phyloP scores from a whole-genome alignment of 164 flowering plant genomes.

The Piper betle region DNA sequence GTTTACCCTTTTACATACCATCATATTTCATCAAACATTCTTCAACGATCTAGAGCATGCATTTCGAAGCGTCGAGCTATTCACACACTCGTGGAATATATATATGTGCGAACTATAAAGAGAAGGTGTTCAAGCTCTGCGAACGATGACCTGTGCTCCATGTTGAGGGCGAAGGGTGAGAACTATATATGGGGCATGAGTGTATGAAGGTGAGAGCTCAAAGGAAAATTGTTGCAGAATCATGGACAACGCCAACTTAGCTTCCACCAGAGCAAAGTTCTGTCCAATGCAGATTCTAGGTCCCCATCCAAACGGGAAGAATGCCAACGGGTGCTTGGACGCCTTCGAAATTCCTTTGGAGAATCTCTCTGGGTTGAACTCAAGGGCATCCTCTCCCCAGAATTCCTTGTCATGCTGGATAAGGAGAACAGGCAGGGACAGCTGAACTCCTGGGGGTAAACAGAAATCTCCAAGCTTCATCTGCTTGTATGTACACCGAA shows the following conservation, averaged over 20 bases:
- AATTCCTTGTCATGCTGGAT: conserved; percentile 8
- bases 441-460: conserved; percentile 5
- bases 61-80: no score
- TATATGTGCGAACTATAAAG: no score
- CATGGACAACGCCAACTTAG: conserved; percentile 11
- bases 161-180: conserved; percentile 5
- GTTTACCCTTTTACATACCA: no score
- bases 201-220: conserved; percentile 9
- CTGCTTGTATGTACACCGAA: conserved; percentile 6
- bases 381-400: conserved; percentile 13
- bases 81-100: no score
- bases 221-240: conserved; percentile 7
- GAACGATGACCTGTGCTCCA: conserved; percentile 6
- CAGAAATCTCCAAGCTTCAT: conserved; percentile 5
- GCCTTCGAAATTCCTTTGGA: conserved; percentile 7
- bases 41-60: no score
- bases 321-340: conserved; percentile 8
- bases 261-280: conserved; percentile 6
- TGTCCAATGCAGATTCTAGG: conserved; percentile 11
- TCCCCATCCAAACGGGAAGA: conserved; percentile 9
- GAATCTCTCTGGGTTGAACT: conserved; percentile 10
- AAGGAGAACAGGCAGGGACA: conserved; percentile 3
- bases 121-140: neutral
- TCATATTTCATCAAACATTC: no score
- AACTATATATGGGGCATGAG: conserved; percentile 5